Conservation (phyloP, 768 basidiomycete genomes). For the Serpula lacrymans region DNA sequence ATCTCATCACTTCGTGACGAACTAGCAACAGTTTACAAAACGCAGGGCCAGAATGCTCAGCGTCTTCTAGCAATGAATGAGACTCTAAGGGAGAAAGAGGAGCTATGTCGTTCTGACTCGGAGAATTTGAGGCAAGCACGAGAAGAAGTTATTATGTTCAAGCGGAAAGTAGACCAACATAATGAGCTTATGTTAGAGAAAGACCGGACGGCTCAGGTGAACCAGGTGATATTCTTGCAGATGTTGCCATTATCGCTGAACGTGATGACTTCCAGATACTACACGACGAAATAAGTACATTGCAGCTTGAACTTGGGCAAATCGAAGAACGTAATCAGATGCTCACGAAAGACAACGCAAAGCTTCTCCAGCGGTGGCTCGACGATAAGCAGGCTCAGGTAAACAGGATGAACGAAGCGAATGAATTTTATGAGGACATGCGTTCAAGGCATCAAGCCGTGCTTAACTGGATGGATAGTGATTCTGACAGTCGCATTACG, state of each 20-base stretch:
- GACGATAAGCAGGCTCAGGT: constrained; percentile 92
- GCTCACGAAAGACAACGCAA: constrained; percentile 91
- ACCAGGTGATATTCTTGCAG: constrained; percentile 7
- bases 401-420: constrained; percentile 93
- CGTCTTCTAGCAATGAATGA: constrained; percentile 92
- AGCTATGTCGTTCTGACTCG: constrained; percentile 73
- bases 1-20: constrained; percentile 90
- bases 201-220: constrained; percentile 84
- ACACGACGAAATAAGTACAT: constrained; percentile 91
- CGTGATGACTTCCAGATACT: constrained; percentile 56
- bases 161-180: constrained; percentile 80
- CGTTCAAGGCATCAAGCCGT: constrained; percentile 67
- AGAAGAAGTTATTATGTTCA: constrained; percentile 69
- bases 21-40: constrained; percentile 92
- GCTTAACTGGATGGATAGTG: constrained; percentile 50
- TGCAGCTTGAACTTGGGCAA: constrained; percentile 87
- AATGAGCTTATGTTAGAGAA: constrained; percentile 84
- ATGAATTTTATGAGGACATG: constrained; percentile 87
- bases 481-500: constrained; percentile 20
- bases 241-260: constrained; percentile 1
- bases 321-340: constrained; percentile 83
- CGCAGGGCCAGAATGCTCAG: constrained; percentile 94
- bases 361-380: constrained; percentile 93
- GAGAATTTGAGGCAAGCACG: constrained; percentile 75
- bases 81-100: constrained; percentile 90